phyloP scores from a whole-genome alignment of 2,329 filamentous ascomycete genomes.

The Arthrobotrys pseudoclavata region DNA sequence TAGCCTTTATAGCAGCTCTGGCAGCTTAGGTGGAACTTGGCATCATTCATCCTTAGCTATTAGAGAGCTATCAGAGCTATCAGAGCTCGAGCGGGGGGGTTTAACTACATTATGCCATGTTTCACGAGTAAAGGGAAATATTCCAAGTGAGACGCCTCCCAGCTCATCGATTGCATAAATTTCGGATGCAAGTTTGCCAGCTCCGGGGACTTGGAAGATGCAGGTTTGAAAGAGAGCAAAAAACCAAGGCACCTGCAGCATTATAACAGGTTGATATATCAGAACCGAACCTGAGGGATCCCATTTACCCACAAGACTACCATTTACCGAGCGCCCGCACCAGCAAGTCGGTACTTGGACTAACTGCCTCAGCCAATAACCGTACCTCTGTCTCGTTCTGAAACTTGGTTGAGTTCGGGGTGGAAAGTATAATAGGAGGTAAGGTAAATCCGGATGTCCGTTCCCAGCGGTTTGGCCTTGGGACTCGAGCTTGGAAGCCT shows the following conservation, averaged over 20 bases:
- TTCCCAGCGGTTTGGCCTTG: conserved; percentile 29
- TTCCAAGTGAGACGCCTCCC: conserved; percentile 20
- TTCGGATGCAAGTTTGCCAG: conserved; percentile 44
- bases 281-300: conserved; percentile 6
- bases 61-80: not conserved
- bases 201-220: conserved; percentile 50
- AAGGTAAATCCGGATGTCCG: not conserved
- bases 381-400: not conserved
- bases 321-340: conserved; percentile 13
- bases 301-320: not conserved
- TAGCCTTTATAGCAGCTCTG: conserved; percentile 14
- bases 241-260: conserved; percentile 12
- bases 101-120: not conserved
- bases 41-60: not conserved
- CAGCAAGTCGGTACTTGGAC: conserved; percentile 37
- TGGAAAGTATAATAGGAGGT: not conserved
- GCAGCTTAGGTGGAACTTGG: not conserved
- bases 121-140: not conserved
- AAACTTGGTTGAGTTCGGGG: not conserved
- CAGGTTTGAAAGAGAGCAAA: not conserved
- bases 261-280: conserved; percentile 16
- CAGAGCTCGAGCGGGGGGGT: not conserved
- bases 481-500: conserved; percentile 13
- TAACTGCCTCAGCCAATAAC: not conserved
- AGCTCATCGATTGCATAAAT: conserved; percentile 18